A percentile compares a stretch with the other conserved stretches of the same genome.
Conservation (phyloP, 2,329 filamentous ascomycete genomes). For the Emydomyces testavorans region DNA sequence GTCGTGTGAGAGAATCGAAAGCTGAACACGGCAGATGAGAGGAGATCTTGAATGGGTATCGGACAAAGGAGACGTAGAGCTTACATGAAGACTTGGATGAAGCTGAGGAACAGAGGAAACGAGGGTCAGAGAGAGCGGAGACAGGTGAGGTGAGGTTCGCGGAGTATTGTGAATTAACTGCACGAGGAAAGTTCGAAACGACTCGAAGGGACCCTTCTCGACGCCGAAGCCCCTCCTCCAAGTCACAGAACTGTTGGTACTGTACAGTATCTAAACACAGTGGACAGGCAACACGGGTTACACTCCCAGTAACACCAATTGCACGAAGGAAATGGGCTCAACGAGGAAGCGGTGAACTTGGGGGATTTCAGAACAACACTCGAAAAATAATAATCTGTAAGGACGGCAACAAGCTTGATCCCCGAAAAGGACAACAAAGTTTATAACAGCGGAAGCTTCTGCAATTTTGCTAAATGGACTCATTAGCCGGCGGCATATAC, state of each 20-base stretch:
- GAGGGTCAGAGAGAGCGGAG: background rate
- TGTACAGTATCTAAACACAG: constrained; percentile 6
- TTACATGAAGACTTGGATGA: background rate
- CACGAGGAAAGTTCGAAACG: constrained; percentile 6
- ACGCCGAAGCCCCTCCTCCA: background rate
- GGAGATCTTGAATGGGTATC: background rate
- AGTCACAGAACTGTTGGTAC: background rate
- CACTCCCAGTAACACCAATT: background rate
- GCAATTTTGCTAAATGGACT: constrained; percentile 4
- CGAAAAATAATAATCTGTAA: background rate
- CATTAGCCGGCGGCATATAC: constrained; percentile 6
- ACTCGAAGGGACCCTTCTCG: constrained; percentile 1
- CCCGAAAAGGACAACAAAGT: constrained; percentile 10
- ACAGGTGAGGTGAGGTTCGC: constrained; percentile 2
- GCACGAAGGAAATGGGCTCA: background rate
- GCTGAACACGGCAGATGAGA: background rate
- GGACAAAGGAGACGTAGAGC: background rate
- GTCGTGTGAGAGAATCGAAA: background rate
- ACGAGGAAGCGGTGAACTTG: constrained; percentile 9
- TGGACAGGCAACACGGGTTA: background rate
- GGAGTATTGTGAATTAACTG: background rate
- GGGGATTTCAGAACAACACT: background rate
- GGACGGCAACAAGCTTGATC: constrained; percentile 9
- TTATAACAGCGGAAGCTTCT: constrained; percentile 5
- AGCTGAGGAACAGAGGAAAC: background rate